Evolutionary conservation across 2,329 filamentous ascomycete genomes (phyloP).

Genomic region (Moelleriella libera): DNA sequence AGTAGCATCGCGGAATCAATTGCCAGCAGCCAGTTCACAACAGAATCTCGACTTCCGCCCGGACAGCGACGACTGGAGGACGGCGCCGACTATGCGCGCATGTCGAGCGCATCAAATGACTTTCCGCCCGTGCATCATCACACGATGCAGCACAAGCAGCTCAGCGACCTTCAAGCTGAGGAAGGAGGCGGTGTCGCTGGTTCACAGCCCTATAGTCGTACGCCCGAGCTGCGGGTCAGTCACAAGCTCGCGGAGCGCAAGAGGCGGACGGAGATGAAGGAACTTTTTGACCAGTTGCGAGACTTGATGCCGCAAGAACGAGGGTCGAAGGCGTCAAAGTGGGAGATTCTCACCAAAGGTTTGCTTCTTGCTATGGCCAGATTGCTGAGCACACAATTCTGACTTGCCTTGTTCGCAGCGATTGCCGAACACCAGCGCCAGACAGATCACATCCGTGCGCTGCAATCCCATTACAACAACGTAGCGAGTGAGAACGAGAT

Average conservation of each 20-base stretch:
- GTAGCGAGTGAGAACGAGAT: slow-evolving; percentile 29
- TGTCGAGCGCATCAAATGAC: slow-evolving; percentile 37
- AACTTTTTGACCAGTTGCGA: slow-evolving; percentile 67
- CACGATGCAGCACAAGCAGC: slow-evolving; percentile 58
- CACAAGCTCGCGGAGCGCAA: slow-evolving; percentile 80
- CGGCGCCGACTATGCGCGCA: slow-evolving; percentile 31
- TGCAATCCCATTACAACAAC: slow-evolving; percentile 30
- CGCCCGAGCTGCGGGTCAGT: slow-evolving; percentile 67
- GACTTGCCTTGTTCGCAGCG: slow-evolving; percentile 21
- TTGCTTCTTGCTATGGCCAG: neutral
- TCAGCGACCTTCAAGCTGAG: slow-evolving; percentile 51
- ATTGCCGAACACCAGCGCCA: slow-evolving; percentile 48
- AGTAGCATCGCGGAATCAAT: slow-evolving; percentile 68
- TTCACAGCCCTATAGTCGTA: slow-evolving; percentile 66
- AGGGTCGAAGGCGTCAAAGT: slow-evolving; percentile 76
- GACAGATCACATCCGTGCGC: slow-evolving; percentile 29
- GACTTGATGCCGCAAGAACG: slow-evolving; percentile 68
- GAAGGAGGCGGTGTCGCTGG: slow-evolving; percentile 35
- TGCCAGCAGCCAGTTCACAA: slow-evolving; percentile 66
- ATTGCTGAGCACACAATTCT: neutral
- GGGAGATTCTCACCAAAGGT: slow-evolving; percentile 83
- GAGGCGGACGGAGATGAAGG: slow-evolving; percentile 77
- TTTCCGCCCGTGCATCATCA: slow-evolving; percentile 57
- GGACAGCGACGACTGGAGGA: slow-evolving; percentile 64
- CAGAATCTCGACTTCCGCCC: slow-evolving; percentile 55